Conservation (phyloP, 2,329 filamentous ascomycete species). For the Monosporascus sp. region DNA sequence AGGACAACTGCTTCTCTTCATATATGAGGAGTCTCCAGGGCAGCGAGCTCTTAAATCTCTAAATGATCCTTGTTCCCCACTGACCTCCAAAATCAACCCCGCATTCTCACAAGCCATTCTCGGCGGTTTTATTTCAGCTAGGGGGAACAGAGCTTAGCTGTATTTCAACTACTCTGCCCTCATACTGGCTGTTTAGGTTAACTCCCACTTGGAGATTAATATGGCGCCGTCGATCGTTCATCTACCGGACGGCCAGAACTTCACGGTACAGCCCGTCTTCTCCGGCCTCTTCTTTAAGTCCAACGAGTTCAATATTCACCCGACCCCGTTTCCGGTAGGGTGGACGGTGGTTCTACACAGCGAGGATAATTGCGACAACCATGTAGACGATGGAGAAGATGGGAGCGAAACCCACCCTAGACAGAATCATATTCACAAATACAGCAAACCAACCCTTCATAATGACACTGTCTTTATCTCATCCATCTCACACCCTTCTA, state of each 20-base stretch:
- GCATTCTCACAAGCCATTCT: background rate
- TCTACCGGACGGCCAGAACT: conserved; percentile 81
- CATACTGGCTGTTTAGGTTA: background rate
- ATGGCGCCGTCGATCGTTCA: conserved; percentile 47
- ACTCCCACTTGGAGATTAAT: background rate
- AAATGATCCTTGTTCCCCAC: background rate
- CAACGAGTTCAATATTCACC: conserved; percentile 65
- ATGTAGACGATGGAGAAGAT: conserved; percentile 22
- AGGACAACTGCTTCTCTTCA: too few species aligned
- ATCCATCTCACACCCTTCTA: conserved; percentile 79
- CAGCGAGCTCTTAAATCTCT: too few species aligned
- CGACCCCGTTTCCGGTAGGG: conserved; percentile 71
- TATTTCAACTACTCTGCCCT: background rate
- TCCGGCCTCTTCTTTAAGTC: conserved; percentile 88
- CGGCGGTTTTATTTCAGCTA: too few species aligned
- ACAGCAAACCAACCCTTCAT: conserved; percentile 66
- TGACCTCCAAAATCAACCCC: background rate
- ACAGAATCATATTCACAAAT: conserved; percentile 53
- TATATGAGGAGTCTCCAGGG: too few species aligned
- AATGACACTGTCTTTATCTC: conserved; percentile 87
- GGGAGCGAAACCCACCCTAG: conserved; percentile 15
- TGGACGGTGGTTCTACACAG: conserved; percentile 88
- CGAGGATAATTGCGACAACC: conserved; percentile 37
- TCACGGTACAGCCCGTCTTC: conserved; percentile 80
- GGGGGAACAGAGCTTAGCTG: background rate